Evolutionary conservation across 495 filamentous ascomycete genomes (phyloP).

Genomic region (Talaromyces borbonicus): DNA sequence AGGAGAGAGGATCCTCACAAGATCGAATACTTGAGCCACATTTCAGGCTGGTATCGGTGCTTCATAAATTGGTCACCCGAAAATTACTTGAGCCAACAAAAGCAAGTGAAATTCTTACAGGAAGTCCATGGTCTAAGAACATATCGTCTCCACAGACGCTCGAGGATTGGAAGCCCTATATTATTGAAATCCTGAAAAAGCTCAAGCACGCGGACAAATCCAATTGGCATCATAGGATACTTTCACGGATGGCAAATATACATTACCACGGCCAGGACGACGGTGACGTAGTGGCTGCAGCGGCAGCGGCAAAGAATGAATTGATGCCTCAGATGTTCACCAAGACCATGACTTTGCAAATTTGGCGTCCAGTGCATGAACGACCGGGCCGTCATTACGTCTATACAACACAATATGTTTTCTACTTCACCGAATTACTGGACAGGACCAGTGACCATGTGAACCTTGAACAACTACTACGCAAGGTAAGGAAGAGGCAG

Average conservation of each 20-base stretch:
- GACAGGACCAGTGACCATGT: slow-evolving; percentile 64
- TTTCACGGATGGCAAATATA: slow-evolving; percentile 62
- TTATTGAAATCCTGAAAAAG: slow-evolving; percentile 60
- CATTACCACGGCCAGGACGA: slow-evolving; percentile 51
- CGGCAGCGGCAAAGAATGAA: slow-evolving; percentile 59
- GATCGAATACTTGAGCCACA: slow-evolving; percentile 92
- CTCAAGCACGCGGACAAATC: slow-evolving; percentile 82
- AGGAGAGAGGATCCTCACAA: slow-evolving; percentile 51
- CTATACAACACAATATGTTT: slow-evolving; percentile 83
- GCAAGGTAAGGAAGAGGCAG: slow-evolving; percentile 70
- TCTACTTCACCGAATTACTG: slow-evolving; percentile 67
- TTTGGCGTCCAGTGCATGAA: slow-evolving; percentile 93
- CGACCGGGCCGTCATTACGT: slow-evolving; percentile 87
- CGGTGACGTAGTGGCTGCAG: slow-evolving; percentile 48
- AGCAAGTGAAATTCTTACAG: slow-evolving; percentile 43
- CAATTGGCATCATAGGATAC: slow-evolving; percentile 96
- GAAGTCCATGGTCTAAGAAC: slow-evolving; percentile 47
- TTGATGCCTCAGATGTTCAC: slow-evolving; percentile 84
- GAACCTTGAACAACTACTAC: slow-evolving; percentile 71
- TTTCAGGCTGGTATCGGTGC: slow-evolving; percentile 83
- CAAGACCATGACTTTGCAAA: slow-evolving; percentile 87
- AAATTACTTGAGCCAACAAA: slow-evolving; percentile 28
- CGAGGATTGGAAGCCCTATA: slow-evolving; percentile 65
- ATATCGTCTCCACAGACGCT: slow-evolving; percentile 36
- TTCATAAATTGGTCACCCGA: slow-evolving; percentile 64